Conservation (phyloP, 192 early-diverging fungal species). For the Glomus cerebriforme region DNA sequence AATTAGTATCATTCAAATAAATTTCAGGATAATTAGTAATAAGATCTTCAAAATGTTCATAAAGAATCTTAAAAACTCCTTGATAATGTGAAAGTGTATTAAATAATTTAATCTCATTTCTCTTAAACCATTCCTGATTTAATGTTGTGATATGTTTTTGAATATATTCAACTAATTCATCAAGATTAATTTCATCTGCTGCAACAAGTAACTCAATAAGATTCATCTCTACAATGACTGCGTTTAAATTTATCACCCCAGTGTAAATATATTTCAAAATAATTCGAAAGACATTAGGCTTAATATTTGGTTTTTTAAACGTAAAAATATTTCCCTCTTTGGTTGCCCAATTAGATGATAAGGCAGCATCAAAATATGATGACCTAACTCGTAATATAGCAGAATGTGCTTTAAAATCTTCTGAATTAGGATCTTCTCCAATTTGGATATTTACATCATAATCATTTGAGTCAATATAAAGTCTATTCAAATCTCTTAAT, state of each 20-base stretch:
- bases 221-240: neutral
- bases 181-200: constrained; percentile 10
- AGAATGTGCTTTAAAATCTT: constrained; percentile 25
- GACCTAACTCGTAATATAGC: constrained; percentile 4
- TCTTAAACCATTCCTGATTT: neutral
- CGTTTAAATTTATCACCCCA: neutral
- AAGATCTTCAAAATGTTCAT: too few species aligned
- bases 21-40: too few species aligned
- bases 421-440: constrained; percentile 3
- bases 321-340: neutral
- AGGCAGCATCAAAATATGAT: constrained; percentile 1
- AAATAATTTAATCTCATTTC: neutral
- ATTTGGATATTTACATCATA: constrained; percentile 13
- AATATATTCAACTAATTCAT: constrained; percentile 5
- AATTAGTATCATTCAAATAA: neutral
- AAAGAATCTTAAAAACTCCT: too few species aligned
- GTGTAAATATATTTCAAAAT: constrained; percentile 15
- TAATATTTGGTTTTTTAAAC: constrained; percentile 24
- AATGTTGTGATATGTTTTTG: neutral
- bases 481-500: neutral
- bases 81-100: neutral
- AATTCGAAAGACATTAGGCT: neutral
- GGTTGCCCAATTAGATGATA: neutral
- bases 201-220: neutral
- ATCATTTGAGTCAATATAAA: neutral